Conservation (phyloP, 2,329 filamentous ascomycete genomes). For the Neocucurbitaria cava region DNA sequence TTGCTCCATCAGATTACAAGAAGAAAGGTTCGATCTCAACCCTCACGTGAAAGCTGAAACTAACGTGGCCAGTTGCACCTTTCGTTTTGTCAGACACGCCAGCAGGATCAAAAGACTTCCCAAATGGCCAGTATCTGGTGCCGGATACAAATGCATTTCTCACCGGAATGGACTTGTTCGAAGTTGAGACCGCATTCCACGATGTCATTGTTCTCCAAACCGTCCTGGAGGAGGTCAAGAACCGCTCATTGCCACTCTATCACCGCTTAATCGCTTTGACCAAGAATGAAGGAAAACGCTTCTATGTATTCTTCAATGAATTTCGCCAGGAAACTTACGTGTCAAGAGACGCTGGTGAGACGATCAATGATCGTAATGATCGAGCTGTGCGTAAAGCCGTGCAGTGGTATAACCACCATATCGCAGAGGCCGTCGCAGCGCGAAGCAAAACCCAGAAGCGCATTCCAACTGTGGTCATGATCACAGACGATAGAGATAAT, state of each 20-base stretch:
- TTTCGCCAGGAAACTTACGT: conserved; percentile 93
- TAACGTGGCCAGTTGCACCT: conserved; percentile 66
- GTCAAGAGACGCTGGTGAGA: conserved; percentile 75
- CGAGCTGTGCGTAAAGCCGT: conserved; percentile 85
- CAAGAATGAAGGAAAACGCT: conserved; percentile 95
- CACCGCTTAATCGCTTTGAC: conserved; percentile 90
- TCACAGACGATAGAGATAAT: conserved; percentile 92
- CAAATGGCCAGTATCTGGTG: conserved; percentile 89
- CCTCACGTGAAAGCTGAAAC: conserved; percentile 16
- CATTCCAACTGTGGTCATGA: conserved; percentile 84
- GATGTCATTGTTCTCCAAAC: conserved; percentile 97
- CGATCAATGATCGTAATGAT: conserved; percentile 96
- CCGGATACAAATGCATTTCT: conserved; percentile 96
- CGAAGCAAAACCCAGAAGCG: conserved; percentile 56
- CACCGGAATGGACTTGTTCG: conserved; percentile 96
- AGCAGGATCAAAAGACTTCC: conserved; percentile 80
- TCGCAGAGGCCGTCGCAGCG: conserved; percentile 68
- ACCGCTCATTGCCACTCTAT: conserved; percentile 91
- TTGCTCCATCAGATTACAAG: conserved; percentile 79
- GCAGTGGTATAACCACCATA: conserved; percentile 87
- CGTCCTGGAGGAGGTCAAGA: conserved; percentile 93
- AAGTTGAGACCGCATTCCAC: conserved; percentile 88
- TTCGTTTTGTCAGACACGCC: conserved; percentile 91
- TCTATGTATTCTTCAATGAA: conserved; percentile 99
- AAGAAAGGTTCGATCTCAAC: conserved; percentile 66